Base-by-base conservation (phyloP, 257 asterid species). In the Solanum lycopersicoides region DNA sequence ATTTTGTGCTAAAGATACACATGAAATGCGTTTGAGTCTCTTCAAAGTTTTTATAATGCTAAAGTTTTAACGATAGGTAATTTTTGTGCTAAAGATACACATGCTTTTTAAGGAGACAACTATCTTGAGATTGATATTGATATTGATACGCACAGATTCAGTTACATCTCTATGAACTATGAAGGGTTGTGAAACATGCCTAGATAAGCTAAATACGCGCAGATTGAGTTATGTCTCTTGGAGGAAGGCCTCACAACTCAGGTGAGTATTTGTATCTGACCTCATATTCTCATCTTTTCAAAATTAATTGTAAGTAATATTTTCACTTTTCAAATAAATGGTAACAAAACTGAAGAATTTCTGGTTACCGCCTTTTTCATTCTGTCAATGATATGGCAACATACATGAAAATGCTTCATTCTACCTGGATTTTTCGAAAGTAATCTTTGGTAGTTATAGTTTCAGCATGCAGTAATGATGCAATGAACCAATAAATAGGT, bases 221-320 rank as follows among this genome's bases (percentile, higher is more conserved):
- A 37, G 41, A 5, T 37, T 5, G 94, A 96, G 95, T 91, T 90
- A 30, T 94, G 96, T 86, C 89, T 90, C 28, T 88, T 96, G 93
- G 98, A 96, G 90, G 92, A 95, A 82, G 98, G 98, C 80, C 93
- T 96, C 86, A 96, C 98, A 45, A 95, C 95, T 87, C 98, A 96
- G 98, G 99, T 90, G 90, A 93, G 94, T 88, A 28, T 86, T 12
- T 44, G 50, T 44, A 44, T 11, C 35, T 66, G 37, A 2, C 16
- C 34, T 35, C 39, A 28, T 6, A 13, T 68, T 68, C 5, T 28
- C 74, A 5, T 28, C 37, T 68, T 68, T 28, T 28, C 75, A 7
- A 66, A 15, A 68, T 68, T 37, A 68, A 28, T 68, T 15, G 10
- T 28, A 28, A 68, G 8, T 32, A 68, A 68, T 44, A 28, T 20